Evolutionary conservation across 164 flowering plant genomes (phyloP), one percentile per base, ranked within the genome.

Genomic region (Chimonanthus praecox): DNA sequence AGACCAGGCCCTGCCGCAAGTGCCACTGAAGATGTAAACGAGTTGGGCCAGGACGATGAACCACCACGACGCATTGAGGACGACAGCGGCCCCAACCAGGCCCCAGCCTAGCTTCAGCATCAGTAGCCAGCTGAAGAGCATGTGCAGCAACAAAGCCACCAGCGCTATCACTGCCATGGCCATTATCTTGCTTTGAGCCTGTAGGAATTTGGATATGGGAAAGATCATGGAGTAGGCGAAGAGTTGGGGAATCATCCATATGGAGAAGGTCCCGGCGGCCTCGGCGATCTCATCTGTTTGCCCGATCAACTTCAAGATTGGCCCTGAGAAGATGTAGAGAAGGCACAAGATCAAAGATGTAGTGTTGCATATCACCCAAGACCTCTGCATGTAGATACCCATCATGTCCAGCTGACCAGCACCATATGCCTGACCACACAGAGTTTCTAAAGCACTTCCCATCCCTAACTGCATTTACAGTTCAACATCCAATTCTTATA

Each of bases 381-480:
- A 91, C 73, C 94, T 76, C 69, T 93, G 98, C 93, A 91, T 84
- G 79, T 93, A 93, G n/a, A 91, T 68, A 3, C 98, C 97, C 3
- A 91, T 81, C 94, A 91, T 90, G 50, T 88, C 92, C 1, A 83
- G n/a, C 78, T 91, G 87, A 21, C 92, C 91, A 1, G 97, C 98
- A 9, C 98, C 98, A 50, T 33, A 85, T 5, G 98, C 97, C 80
- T 90, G 94, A 20, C 98, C 98, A 72, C 98, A 93, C 9, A 90
- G 79, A 7, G 98, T 93, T 77, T 91, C 98, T 47, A 93, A 76
- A 0, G 97, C 97, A 68, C 98, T 93, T 62, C 94, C 92, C 95
- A 93, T 88, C 2, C 98, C 98, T 47, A 90, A 74, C 96, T 92
- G 81, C 11, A 54, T n/a, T 54, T n/a, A 54, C 5, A 13, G 33